Conservation (phyloP, 371 early-diverging fungal genomes). For the Fennellomyces sp. region DNA sequence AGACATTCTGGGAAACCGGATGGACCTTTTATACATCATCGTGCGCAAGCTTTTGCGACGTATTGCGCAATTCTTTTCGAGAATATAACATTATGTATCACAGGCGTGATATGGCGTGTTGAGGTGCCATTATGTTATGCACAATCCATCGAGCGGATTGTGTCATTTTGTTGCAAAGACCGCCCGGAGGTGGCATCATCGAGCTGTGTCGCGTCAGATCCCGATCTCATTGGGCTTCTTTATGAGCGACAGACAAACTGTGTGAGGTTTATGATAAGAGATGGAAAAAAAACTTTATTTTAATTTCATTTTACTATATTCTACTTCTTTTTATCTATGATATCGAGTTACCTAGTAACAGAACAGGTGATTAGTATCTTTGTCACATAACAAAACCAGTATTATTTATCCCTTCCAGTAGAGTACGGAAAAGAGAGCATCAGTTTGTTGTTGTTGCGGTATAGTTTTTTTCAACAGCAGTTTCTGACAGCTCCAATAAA, state of each 20-base stretch:
- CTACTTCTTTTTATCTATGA: too few species aligned
- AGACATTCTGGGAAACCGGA: not conserved
- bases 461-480: constrained; percentile 5
- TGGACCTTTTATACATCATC: not conserved
- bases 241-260: too few species aligned
- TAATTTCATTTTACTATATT: too few species aligned
- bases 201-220: not conserved
- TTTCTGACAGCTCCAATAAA: constrained; percentile 18
- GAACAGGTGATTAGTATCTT: too few species aligned
- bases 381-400: too few species aligned
- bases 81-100: not conserved
- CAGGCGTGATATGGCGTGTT: not conserved
- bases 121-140: not conserved
- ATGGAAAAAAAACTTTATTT: too few species aligned
- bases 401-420: too few species aligned
- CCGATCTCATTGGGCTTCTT: not conserved
- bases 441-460: constrained; percentile 26
- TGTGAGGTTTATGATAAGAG: too few species aligned
- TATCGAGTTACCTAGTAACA: too few species aligned
- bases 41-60: not conserved
- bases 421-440: too few species aligned
- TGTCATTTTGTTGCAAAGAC: constrained; percentile 8
- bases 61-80: not conserved
- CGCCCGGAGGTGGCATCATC: not conserved
- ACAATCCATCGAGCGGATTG: not conserved